A percentile compares a stretch with the other conserved stretches of the same genome.
Evolutionary conservation across 768 basidiomycete genomes (phyloP).

Genomic region (Tricholoma hemisulphureum): DNA sequence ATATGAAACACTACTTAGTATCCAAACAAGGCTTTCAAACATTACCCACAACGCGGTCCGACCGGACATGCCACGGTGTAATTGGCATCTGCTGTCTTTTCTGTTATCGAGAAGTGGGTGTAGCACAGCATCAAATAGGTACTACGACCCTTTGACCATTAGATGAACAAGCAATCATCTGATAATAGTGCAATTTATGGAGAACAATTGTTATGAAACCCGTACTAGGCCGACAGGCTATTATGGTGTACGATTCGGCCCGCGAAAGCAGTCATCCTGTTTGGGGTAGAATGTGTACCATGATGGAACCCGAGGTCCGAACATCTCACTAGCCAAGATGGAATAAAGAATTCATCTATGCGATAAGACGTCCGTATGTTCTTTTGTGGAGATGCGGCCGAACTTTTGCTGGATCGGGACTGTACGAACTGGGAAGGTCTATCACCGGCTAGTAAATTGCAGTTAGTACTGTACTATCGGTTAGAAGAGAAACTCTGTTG

Average conservation of each 20-base stretch:
- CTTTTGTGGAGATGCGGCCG: too few relatives aligned
- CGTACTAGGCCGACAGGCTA: neutral
- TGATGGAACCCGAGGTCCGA: neutral
- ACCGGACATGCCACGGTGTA: neutral
- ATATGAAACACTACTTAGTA: too few relatives aligned
- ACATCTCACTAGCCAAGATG: neutral
- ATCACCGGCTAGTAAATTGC: too few relatives aligned
- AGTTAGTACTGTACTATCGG: too few relatives aligned
- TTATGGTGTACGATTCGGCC: too few relatives aligned
- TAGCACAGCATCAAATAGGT: neutral
- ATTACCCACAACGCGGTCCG: neutral
- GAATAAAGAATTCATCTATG: neutral
- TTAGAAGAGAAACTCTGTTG: too few relatives aligned
- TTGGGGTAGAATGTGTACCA: too few relatives aligned
- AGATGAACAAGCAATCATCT: neutral
- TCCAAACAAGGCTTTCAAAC: too few relatives aligned
- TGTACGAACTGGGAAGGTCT: too few relatives aligned
- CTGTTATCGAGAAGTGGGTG: neutral
- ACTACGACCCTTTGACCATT: neutral
- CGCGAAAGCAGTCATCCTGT: neutral
- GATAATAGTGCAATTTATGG: neutral
- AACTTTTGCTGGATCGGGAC: too few relatives aligned
- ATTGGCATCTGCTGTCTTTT: neutral
- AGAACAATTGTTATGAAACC: neutral
- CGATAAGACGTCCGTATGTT: neutral